phyloP scores from a whole-genome alignment of 257 asterid genomes.

The Nicotiana knightiana region DNA sequence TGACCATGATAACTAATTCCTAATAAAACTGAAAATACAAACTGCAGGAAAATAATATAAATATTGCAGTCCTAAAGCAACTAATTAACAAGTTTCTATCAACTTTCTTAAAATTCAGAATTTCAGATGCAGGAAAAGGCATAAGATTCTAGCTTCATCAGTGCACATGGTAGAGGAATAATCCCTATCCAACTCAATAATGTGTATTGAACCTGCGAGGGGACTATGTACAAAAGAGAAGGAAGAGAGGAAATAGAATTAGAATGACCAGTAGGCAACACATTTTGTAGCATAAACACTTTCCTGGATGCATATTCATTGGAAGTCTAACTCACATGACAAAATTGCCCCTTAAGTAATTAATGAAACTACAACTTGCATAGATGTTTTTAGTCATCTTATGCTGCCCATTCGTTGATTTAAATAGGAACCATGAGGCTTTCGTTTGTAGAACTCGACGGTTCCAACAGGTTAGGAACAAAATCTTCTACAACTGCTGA shows the following conservation, averaged over 20 bases:
- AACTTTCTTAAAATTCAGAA: neutral
- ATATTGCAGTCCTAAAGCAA: too few relatives aligned
- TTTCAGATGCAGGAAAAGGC: neutral
- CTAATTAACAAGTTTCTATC: neutral
- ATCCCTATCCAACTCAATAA: neutral
- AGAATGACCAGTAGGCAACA: neutral
- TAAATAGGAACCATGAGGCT: neutral
- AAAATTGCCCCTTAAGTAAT: neutral
- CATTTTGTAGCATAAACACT: neutral
- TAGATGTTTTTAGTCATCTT: neutral
- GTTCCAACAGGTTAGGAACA: neutral
- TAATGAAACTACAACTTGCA: neutral
- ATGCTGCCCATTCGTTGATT: neutral
- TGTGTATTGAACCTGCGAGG: neutral
- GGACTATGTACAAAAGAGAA: neutral
- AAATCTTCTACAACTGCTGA: neutral
- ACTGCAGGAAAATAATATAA: too few relatives aligned
- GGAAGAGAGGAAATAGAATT: neutral
- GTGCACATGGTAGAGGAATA: neutral
- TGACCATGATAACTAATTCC: too few relatives aligned
- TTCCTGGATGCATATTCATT: neutral
- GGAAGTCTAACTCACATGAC: neutral
- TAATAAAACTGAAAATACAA: too few relatives aligned
- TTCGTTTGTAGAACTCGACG: neutral
- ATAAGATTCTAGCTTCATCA: neutral